Percentiles rank a stretch among this genome's conserved stretches.
Evolutionary conservation across 805 yeast species (phyloP).

Genomic region (Ogataea degrootiae): DNA sequence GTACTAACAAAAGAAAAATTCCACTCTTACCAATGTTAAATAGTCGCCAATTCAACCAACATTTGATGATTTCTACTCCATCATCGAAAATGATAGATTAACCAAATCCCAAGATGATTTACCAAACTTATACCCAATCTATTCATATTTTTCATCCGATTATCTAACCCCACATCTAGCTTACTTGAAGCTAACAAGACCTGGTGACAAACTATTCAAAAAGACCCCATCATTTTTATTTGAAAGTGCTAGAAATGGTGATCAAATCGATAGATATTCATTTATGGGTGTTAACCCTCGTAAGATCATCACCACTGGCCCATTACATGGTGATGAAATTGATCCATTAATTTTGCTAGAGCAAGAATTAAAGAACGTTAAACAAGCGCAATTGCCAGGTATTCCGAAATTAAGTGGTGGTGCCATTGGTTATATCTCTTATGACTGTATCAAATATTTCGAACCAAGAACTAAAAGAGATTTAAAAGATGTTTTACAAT

Average conservation of each 20-base stretch:
- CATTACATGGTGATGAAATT: constrained; percentile 52
- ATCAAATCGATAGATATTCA: constrained; percentile 83
- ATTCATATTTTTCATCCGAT: constrained; percentile 66
- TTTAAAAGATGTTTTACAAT: constrained; percentile 70
- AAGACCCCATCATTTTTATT: constrained; percentile 72
- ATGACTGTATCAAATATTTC: constrained; percentile 94
- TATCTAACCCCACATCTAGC: constrained; percentile 88
- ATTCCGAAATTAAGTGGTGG: constrained; percentile 88
- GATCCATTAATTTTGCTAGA: constrained; percentile 82
- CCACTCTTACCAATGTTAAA: background rate
- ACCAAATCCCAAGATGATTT: constrained; percentile 16
- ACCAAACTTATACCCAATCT: constrained; percentile 79
- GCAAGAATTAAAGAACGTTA: constrained; percentile 57
- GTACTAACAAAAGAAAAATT: background rate
- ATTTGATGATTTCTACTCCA: constrained; percentile 38
- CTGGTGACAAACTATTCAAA: constrained; percentile 45
- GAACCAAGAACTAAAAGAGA: constrained; percentile 84
- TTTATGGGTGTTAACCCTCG: constrained; percentile 86
- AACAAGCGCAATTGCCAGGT: constrained; percentile 76
- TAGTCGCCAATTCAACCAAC: constrained; percentile 44
- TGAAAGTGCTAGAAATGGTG: constrained; percentile 88
- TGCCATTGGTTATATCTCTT: constrained; percentile 92
- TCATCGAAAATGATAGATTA: constrained; percentile 34
- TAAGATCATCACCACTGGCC: constrained; percentile 80
- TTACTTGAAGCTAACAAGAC: constrained; percentile 73